Evolutionary conservation across 208 protist genomes (phyloP).

Genomic region (Trypanosoma scelopori): DNA sequence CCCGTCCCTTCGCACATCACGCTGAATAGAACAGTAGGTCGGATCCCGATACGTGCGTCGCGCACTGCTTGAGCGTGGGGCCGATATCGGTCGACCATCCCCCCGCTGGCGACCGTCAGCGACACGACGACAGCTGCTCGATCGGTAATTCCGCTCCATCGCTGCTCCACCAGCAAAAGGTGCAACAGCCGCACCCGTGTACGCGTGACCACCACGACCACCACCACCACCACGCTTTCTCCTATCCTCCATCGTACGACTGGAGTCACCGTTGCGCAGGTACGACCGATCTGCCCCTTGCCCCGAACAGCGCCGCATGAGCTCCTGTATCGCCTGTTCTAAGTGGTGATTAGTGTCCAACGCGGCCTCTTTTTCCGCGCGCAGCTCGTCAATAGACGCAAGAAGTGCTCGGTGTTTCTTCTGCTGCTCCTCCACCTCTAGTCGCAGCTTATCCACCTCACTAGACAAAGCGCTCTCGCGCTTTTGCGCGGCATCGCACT

Average conservation of each 20-base stretch:
- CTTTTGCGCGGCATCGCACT: slow-evolving; percentile 58
- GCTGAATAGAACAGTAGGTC: slow-evolving; percentile 82
- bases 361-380: slow-evolving; percentile 55
- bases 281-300: neutral
- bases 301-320: neutral
- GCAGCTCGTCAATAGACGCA: slow-evolving; percentile 55
- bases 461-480: slow-evolving; percentile 53
- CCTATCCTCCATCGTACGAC: slow-evolving; percentile 9
- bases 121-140: slow-evolving; percentile 2
- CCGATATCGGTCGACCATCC: slow-evolving; percentile 14
- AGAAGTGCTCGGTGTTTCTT: slow-evolving; percentile 42
- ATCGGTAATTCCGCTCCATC: neutral
- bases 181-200: neutral
- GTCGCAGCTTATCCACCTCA: slow-evolving; percentile 62
- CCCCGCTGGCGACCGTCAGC: neutral
- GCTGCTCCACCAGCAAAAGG: neutral
- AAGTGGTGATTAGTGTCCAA: slow-evolving; percentile 70
- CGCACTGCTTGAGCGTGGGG: slow-evolving; percentile 10
- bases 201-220: neutral
- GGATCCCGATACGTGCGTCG: slow-evolving; percentile 69
- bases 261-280: slow-evolving; percentile 9
- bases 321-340: slow-evolving; percentile 63
- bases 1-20: slow-evolving; percentile 62
- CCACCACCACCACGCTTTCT: neutral
- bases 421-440: slow-evolving; percentile 61